Percentiles rank a stretch among this genome's conserved stretches.
These are phyloP conservation scores for Hypomyces rosellus DNA, from an alignment of 2,329 filamentous ascomycete genomes.

Conservation along the genomic window DNA sequence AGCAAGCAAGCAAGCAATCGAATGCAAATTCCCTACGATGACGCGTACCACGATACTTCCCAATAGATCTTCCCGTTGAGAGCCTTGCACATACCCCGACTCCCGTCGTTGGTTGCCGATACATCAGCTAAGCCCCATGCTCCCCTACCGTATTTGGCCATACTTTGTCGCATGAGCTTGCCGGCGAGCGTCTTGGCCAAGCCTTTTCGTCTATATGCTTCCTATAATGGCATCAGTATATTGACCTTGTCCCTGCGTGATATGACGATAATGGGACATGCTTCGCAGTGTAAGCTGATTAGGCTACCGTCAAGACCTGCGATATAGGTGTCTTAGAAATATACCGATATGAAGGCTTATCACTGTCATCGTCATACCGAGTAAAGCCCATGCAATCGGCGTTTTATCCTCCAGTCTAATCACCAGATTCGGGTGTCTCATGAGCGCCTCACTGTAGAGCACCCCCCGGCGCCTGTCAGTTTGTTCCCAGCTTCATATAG, in stretches of 20 bases:
- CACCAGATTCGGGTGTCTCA: constrained; percentile 39
- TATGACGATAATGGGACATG: constrained; percentile 13
- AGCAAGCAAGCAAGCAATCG: background rate
- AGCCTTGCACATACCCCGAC: constrained; percentile 55
- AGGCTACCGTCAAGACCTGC: constrained; percentile 55
- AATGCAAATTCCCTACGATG: background rate
- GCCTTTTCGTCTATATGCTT: constrained; percentile 52
- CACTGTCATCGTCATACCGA: constrained; percentile 28
- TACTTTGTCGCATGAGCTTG: constrained; percentile 50
- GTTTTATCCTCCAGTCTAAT: constrained; percentile 40
- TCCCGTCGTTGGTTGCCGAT: constrained; percentile 51
- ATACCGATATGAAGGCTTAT: too few relatives aligned
- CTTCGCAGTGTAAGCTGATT: constrained; percentile 54
- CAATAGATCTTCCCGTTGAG: constrained; percentile 51
- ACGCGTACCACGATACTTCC: constrained; percentile 50
- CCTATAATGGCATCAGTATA: constrained; percentile 21
- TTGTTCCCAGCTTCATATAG: too few relatives aligned
- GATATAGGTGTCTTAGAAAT: too few relatives aligned
- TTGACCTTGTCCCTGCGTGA: too few relatives aligned
- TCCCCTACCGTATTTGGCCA: constrained; percentile 39
- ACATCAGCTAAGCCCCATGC: constrained; percentile 59
- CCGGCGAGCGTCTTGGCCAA: constrained; percentile 56
- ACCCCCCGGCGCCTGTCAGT: background rate
- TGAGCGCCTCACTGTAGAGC: constrained; percentile 32
- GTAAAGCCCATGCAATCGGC: constrained; percentile 59